phyloP scores from a whole-genome alignment of 768 basidiomycete species.

The Naematelia encephala region DNA sequence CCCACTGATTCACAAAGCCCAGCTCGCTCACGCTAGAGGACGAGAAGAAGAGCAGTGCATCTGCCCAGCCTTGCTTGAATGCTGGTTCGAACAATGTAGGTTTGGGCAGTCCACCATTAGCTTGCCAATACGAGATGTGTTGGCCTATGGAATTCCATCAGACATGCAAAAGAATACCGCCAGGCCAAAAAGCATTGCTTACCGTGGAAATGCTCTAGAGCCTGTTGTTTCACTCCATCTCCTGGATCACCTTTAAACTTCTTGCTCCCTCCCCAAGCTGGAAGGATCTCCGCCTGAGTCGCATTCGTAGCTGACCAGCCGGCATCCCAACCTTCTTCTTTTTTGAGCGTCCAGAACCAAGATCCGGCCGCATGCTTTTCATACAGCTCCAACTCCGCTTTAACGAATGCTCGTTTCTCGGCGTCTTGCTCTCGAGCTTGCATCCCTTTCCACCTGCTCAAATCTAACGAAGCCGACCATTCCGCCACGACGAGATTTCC shows the following conservation, averaged over 20 bases:
- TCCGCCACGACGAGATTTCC: constrained; percentile 69
- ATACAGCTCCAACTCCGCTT: constrained; percentile 65
- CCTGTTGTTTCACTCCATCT: background rate
- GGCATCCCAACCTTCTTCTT: constrained; percentile 62
- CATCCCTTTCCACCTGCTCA: constrained; percentile 58
- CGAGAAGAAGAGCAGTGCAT: constrained; percentile 61
- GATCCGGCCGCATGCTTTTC: constrained; percentile 66
- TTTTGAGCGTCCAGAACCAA: constrained; percentile 85
- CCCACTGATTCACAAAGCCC: constrained; percentile 66
- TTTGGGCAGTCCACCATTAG: constrained; percentile 61
- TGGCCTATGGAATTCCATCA: constrained; percentile 34
- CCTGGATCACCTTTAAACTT: constrained; percentile 31
- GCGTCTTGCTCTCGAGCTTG: constrained; percentile 53
- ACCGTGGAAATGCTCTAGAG: background rate
- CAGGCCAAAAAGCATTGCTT: background rate
- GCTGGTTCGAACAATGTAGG: constrained; percentile 68
- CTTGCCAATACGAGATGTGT: constrained; percentile 56
- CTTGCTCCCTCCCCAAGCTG: constrained; percentile 55
- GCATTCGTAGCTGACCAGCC: constrained; percentile 75
- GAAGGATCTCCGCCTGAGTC: constrained; percentile 62
- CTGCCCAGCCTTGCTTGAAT: constrained; percentile 69
- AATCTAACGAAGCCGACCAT: constrained; percentile 73
- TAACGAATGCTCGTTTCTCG: constrained; percentile 57
- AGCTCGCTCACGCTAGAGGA: constrained; percentile 55
- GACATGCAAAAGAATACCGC: background rate